phyloP scores from a whole-genome alignment of 192 early-diverging fungal species.

The Mortierella antarctica region DNA sequence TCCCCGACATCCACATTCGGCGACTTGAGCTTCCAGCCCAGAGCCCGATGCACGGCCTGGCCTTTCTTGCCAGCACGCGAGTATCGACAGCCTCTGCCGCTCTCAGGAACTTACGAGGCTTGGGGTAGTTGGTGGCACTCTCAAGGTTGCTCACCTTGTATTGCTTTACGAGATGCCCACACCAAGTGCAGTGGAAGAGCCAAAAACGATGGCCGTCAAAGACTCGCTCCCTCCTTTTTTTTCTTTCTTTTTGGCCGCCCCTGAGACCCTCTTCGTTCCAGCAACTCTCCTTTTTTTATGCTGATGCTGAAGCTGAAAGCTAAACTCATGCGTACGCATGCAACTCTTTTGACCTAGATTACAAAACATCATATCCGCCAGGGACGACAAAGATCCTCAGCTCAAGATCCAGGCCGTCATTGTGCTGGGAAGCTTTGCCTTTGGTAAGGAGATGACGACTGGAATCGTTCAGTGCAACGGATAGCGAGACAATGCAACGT shows the following conservation, averaged over 20 bases:
- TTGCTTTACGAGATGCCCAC: too few species aligned
- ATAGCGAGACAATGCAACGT: not conserved
- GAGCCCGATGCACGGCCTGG: too few species aligned
- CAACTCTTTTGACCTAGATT: constrained; percentile 53
- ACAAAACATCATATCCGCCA: constrained; percentile 61
- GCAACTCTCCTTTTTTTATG: not conserved
- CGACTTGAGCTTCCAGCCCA: too few species aligned
- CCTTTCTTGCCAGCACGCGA: too few species aligned
- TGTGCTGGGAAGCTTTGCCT: constrained; percentile 75
- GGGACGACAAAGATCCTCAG: constrained; percentile 47
- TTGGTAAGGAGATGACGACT: constrained; percentile 56
- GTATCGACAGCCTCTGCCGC: too few species aligned
- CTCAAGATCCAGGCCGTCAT: constrained; percentile 72
- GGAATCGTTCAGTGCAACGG: constrained; percentile 2
- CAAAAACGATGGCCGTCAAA: too few species aligned
- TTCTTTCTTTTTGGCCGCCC: constrained; percentile 6
- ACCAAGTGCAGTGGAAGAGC: too few species aligned
- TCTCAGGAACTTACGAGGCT: too few species aligned
- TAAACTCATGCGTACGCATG: not conserved
- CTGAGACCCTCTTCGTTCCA: not conserved
- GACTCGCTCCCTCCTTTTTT: not conserved
- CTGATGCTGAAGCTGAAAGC: not conserved
- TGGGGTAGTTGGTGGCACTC: too few species aligned
- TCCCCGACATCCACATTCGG: too few species aligned
- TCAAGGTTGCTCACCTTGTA: too few species aligned